Evolutionary conservation across 2,329 filamentous ascomycete genomes (phyloP).

Genomic region (Emericellopsis cladophorae): DNA sequence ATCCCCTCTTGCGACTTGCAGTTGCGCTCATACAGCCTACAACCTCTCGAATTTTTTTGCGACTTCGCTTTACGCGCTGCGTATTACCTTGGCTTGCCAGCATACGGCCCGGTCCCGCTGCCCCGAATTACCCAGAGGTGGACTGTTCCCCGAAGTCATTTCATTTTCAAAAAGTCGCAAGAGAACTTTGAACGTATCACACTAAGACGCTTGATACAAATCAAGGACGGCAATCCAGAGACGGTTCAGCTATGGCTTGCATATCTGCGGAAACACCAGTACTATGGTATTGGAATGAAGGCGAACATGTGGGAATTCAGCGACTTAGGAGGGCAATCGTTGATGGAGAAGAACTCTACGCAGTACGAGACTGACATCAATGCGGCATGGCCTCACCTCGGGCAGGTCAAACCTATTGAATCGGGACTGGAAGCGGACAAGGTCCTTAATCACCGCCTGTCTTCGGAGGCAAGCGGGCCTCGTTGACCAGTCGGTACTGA

Average conservation of each 20-base stretch:
- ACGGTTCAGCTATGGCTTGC: conserved; percentile 85
- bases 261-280: conserved; percentile 82
- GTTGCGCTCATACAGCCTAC: conserved; percentile 78
- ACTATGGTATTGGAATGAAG: conserved; percentile 97
- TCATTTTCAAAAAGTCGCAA: conserved; percentile 94
- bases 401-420: conserved; percentile 34
- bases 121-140: conserved; percentile 82
- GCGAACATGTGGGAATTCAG: conserved; percentile 91
- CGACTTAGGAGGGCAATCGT: conserved; percentile 38
- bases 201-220: conserved; percentile 73
- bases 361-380: conserved; percentile 22
- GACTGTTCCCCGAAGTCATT: conserved; percentile 81
- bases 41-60: conserved; percentile 85
- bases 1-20: conserved; percentile 85
- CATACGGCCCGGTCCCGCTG: conserved; percentile 73
- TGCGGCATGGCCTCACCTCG: conserved; percentile 42
- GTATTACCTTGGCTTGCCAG: conserved; percentile 83
- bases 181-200: conserved; percentile 97
- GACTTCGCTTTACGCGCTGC: conserved; percentile 92
- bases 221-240: conserved; percentile 82
- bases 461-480: conserved; percentile 22
- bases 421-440: conserved; percentile 45
- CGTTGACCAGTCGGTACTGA: conserved; percentile 7
- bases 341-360: conserved; percentile 10
- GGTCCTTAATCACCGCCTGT: conserved; percentile 38